Conservation (phyloP, 1,139 yeast species). For the Geotrichum armillariae region DNA sequence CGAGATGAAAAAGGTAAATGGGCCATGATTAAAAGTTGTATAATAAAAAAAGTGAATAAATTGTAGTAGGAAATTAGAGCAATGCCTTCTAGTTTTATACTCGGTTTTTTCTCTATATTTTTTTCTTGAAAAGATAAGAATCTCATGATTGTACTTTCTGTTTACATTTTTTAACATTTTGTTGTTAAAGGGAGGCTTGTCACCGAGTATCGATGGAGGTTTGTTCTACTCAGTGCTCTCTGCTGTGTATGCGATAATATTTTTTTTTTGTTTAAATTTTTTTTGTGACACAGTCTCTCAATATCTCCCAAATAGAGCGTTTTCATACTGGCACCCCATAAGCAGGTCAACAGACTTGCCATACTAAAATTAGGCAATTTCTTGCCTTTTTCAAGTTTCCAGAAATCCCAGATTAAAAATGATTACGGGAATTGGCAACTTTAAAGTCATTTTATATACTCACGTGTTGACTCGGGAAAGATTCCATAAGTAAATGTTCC, state of each 20-base stretch:
- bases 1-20: not conserved
- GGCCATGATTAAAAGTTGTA: not conserved
- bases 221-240: constrained; percentile 2
- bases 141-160: constrained; percentile 1
- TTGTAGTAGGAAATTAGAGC: not conserved
- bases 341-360: no score
- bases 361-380: not conserved
- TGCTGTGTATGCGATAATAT: no score
- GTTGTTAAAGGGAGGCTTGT: not conserved
- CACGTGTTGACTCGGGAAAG: not conserved
- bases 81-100: not conserved
- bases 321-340: no score
- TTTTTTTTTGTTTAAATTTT: no score
- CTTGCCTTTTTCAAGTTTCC: not conserved
- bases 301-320: not conserved
- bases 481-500: not conserved
- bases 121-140: not conserved
- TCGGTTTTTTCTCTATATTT: not conserved
- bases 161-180: constrained; percentile 8
- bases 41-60: not conserved
- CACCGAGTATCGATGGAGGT: constrained; percentile 4
- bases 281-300: constrained; percentile 1
- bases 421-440: not conserved
- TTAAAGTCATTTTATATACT: not conserved
- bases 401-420: not conserved